Evolutionary conservation across 139 green algal species (phyloP), one percentile per base, ranked within the genome.

Genomic region (Picochlorum sp.): DNA sequence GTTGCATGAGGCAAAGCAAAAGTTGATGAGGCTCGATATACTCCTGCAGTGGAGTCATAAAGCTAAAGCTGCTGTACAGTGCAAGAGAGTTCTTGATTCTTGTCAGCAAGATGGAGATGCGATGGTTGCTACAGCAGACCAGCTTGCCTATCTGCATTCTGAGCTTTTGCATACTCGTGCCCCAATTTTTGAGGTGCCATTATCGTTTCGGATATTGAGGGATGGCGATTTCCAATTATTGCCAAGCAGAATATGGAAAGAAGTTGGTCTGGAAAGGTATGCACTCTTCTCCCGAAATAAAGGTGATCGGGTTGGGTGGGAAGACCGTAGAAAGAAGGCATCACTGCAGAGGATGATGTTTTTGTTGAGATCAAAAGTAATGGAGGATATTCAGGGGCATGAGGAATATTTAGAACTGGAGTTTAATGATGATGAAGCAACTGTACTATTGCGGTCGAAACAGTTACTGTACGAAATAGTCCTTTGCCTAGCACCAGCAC

Each of bases 101-200:
- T 54, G 47, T 24, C 47, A 21, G 11, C 47, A 58, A 28, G 75
- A 85, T 57, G 64, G 62, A 9, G 31, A 41, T 18, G 65, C 62
- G 3, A 58, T 79, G 16, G 54, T 38, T 0, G 49, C 66, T 21
- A 68, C 77, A 0, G 77, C 78, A n/a, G 78, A 85, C 58, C 44
- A 71, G 45, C 52, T 85, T 49, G 75, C 49, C 11, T 69, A 72
- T 45, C 62, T 81, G 20, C 77, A 84, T 50, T 49, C 18, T 4
- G 65, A 79, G 71, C 65, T 85, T 16, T 24, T 73, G 57, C 37
- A 66, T 21, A 49, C 50, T 6, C 45, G 49, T 3, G 77, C 66
- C 6, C 80, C 80, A 10, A 31, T 66, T 18, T 87, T 76, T 31
- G 80, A 87, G 26, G 65, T 87, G 15, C 60, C 65, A 59, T 76